Evolutionary conservation across 345 rosid genomes (phyloP), one percentile per base, ranked within the genome.

Genomic region (Linum usitatissimum): DNA sequence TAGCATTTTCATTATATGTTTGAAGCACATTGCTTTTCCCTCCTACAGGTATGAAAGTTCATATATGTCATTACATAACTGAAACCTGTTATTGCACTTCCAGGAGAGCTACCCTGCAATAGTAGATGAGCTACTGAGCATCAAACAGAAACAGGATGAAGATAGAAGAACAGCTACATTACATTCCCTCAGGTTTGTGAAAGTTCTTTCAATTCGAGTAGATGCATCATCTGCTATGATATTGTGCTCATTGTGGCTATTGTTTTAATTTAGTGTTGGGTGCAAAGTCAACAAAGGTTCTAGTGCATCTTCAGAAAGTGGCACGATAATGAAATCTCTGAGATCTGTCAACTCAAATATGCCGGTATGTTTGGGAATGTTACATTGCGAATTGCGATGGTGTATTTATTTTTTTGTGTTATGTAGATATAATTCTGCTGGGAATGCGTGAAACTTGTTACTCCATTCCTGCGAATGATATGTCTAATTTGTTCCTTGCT

Each of bases 121-220:
- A 77, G 85, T 86, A 53, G 83, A 84, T 72, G 75, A 81, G 60
- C 68, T 86, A 61, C 84, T 86, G 28, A 78, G 75, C 61, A 75
- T 93, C 66, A 93, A 87, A 76, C 77, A 77, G 70, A 83, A 77
- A 82, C 97, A 93, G 77, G 90, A 86, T 60, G 84, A 90, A 75
- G 92, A 86, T 68, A 90, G 75, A 78, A 80, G 77, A 59, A 51
- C 71, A 48, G 86, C 81, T 31, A 71, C 60, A 71, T 81, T 93
- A 68, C 92, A 93, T 75, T 80, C 87, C 28, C 76, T 87, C 66
- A 85, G 65, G 97, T 86, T 65, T 76, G 84, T 78, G 13, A 4
- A 45, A 34, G 38, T 45, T 45, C 10, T 45, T 45, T 45, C 17
- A 10, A 45, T 13, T 45, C 51, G 15, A 3, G 14, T 49, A 19